These are phyloP conservation scores for Morella rubra DNA, from an alignment of 306 rosid genomes.

Conservation along the genomic window DNA sequence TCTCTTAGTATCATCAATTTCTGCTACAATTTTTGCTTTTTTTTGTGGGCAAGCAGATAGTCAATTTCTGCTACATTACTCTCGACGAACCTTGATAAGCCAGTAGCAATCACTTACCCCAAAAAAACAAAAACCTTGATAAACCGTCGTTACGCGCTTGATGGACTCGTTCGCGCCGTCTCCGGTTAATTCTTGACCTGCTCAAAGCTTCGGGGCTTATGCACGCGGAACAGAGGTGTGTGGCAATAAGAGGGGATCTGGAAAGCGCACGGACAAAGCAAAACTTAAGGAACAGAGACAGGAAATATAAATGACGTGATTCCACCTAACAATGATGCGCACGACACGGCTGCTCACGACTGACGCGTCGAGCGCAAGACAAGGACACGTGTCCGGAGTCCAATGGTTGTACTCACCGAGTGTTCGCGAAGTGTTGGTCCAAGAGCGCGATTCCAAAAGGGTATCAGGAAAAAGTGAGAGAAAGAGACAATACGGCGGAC, in stretches of 20 bases:
- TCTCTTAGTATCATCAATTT: neutral
- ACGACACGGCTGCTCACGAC: slow-evolving; percentile 19
- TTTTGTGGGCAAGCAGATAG: too few relatives aligned
- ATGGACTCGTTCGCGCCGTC: neutral
- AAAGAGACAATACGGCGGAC: slow-evolving; percentile 8
- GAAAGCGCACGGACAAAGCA: neutral
- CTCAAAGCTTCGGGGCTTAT: neutral
- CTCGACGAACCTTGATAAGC: too few relatives aligned
- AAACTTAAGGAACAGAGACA: slow-evolving; percentile 15
- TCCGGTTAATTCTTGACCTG: neutral
- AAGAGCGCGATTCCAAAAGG: slow-evolving; percentile 33
- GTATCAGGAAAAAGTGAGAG: neutral
- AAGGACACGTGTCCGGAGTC: slow-evolving; percentile 31
- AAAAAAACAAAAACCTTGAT: neutral
- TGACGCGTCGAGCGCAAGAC: slow-evolving; percentile 47
- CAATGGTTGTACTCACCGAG: slow-evolving; percentile 31
- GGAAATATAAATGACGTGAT: slow-evolving; percentile 18
- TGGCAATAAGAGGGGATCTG: neutral
- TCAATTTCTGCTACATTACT: neutral
- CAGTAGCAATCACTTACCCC: too few relatives aligned
- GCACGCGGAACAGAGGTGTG: neutral
- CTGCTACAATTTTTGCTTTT: neutral
- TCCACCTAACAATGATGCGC: slow-evolving; percentile 38
- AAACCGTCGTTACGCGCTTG: neutral
- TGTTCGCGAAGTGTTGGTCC: slow-evolving; percentile 13